Evolutionary conservation across 2,329 filamentous ascomycete species (phyloP).

Genomic region (Drechslera avenae): DNA sequence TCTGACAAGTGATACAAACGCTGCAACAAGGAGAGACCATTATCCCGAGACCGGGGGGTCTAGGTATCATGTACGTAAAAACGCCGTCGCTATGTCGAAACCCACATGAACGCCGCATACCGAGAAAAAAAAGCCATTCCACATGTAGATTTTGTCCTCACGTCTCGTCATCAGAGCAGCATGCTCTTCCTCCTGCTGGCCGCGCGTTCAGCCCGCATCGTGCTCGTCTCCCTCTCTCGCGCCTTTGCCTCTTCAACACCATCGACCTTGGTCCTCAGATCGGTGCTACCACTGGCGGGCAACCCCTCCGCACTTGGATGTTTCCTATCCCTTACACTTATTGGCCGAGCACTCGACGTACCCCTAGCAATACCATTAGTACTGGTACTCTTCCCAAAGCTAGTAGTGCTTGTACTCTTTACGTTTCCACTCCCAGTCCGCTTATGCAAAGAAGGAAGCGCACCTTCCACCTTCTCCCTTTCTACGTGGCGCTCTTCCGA

Average conservation of each 20-base stretch:
- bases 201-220: conserved; percentile 42
- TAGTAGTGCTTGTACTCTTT: conserved; percentile 27
- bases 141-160: conserved; percentile 4
- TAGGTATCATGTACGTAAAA: conserved; percentile 11
- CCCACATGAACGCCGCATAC: not conserved
- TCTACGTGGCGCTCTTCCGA: conserved; percentile 16
- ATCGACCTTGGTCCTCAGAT: conserved; percentile 19
- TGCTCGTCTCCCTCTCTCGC: conserved; percentile 21
- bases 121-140: not conserved
- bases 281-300: conserved; percentile 16
- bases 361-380: conserved; percentile 14
- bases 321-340: conserved; percentile 27
- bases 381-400: conserved; percentile 16
- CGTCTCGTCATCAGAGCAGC: conserved; percentile 42
- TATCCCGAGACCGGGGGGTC: not conserved
- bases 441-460: conserved; percentile 31
- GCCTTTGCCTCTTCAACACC: conserved; percentile 10
- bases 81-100: conserved; percentile 19
- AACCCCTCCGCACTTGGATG: not conserved
- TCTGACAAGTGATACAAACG: not conserved
- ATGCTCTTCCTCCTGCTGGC: conserved; percentile 51
- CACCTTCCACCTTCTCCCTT: conserved; percentile 24
- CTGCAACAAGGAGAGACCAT: conserved; percentile 4
- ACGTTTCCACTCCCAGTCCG: conserved; percentile 32
- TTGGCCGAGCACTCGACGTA: conserved; percentile 16